Percentiles rank a stretch among this genome's conserved stretches.
phyloP scores from a whole-genome alignment of 495 filamentous ascomycete species.

The Tuber brumale region DNA sequence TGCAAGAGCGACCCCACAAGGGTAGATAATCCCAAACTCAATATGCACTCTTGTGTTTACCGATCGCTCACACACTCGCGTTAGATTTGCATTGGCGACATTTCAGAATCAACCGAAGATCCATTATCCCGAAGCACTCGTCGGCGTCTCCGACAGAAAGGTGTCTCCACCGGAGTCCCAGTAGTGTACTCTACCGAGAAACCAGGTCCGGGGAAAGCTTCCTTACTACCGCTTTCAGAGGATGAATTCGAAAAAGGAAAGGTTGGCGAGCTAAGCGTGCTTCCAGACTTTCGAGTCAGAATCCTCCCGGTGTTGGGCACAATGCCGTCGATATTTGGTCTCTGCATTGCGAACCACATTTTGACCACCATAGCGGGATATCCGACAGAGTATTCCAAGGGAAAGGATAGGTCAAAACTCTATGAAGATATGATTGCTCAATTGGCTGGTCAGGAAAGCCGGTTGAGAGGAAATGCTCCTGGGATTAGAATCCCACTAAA shows the following conservation, averaged over 20 bases:
- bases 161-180: constrained; percentile 77
- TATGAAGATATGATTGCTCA: constrained; percentile 71
- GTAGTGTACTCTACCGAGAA: constrained; percentile 92
- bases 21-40: constrained; percentile 10
- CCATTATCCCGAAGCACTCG: constrained; percentile 79
- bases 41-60: not conserved
- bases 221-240: constrained; percentile 75
- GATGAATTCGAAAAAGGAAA: constrained; percentile 84
- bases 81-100: constrained; percentile 74
- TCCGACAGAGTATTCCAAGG: constrained; percentile 71
- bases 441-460: constrained; percentile 65
- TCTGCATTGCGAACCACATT: constrained; percentile 82
- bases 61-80: not conserved
- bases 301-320: constrained; percentile 93
- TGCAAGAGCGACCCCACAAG: constrained; percentile 92
- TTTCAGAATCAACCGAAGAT: constrained; percentile 81
- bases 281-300: constrained; percentile 86
- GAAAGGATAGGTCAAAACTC: constrained; percentile 81
- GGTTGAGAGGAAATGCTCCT: constrained; percentile 55
- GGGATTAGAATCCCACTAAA: constrained; percentile 74
- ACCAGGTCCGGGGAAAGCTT: constrained; percentile 82
- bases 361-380: constrained; percentile 81
- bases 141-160: constrained; percentile 66
- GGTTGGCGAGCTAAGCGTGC: constrained; percentile 75
- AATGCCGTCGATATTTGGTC: constrained; percentile 94